Evolutionary conservation across 2,329 filamentous ascomycete genomes (phyloP).

Genomic region (Diplodia mutila): DNA sequence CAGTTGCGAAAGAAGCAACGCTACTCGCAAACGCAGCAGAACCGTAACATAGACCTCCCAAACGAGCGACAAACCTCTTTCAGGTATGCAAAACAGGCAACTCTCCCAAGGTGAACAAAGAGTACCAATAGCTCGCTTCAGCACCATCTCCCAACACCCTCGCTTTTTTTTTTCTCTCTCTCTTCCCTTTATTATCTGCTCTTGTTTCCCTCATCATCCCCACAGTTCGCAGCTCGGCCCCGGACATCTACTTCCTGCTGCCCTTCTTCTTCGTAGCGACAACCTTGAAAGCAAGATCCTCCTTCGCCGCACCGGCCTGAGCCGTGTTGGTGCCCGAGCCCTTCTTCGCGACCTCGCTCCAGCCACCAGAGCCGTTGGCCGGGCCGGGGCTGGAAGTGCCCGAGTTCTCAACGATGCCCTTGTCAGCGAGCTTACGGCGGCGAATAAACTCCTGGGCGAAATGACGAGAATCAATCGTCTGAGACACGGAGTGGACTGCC

Average conservation of each 20-base stretch:
- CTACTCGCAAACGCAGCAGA: not conserved
- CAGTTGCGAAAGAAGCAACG: not conserved
- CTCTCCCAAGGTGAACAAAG: not conserved
- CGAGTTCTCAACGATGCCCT: conserved; percentile 79
- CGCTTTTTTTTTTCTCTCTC: not conserved
- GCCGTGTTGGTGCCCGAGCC: conserved; percentile 53
- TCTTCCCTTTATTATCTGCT: not conserved
- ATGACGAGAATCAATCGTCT: conserved; percentile 87
- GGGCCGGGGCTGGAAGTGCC: conserved; percentile 58
- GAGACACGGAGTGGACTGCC: conserved; percentile 82
- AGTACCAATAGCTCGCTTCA: not conserved
- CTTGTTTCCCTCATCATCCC: not conserved
- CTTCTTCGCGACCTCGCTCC: conserved; percentile 98
- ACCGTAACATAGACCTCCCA: not conserved
- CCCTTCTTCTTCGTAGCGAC: conserved; percentile 91
- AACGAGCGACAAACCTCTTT: not conserved
- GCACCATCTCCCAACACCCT: not conserved
- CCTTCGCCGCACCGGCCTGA: conserved; percentile 35
- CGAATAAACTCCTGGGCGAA: conserved; percentile 95
- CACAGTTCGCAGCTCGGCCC: too few species aligned
- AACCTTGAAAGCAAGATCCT: conserved; percentile 78
- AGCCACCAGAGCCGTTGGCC: conserved; percentile 65
- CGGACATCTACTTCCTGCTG: conserved; percentile 40
- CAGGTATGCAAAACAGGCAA: not conserved
- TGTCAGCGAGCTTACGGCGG: conserved; percentile 89